phyloP scores from a whole-genome alignment of 441 rosid species.

The Corymbia citriodora region DNA sequence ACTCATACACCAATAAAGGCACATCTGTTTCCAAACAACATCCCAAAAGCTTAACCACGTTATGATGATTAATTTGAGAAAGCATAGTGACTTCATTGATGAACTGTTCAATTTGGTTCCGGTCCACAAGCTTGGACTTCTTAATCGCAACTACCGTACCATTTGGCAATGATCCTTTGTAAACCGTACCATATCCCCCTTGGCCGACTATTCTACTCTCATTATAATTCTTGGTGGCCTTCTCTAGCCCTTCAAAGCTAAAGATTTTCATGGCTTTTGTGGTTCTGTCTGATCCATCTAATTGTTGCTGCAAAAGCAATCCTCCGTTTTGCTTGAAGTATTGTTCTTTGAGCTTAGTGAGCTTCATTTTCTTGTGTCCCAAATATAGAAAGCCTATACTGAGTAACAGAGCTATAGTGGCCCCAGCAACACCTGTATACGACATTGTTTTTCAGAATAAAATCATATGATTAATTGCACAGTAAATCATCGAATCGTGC shows the following conservation, averaged over 20 bases:
- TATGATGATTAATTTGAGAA: constrained; percentile 30
- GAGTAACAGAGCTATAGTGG: neutral
- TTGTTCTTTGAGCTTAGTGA: constrained; percentile 16
- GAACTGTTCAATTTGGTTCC: constrained; percentile 21
- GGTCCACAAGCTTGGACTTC: constrained; percentile 18
- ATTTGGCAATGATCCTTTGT: constrained; percentile 25
- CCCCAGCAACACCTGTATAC: constrained; percentile 7
- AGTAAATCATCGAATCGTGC: too few relatives aligned
- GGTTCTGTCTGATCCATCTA: neutral
- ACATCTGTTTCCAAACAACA: constrained; percentile 24
- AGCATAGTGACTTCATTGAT: constrained; percentile 29
- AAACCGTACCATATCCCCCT: constrained; percentile 29
- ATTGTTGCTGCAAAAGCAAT: constrained; percentile 13
- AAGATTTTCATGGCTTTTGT: constrained; percentile 9
- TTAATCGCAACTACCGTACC: constrained; percentile 23
- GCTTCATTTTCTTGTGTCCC: constrained; percentile 6
- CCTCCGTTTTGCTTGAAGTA: constrained; percentile 36
- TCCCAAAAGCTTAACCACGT: constrained; percentile 14
- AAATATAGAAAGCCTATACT: neutral
- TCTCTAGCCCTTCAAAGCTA: constrained; percentile 14
- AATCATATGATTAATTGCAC: too few relatives aligned
- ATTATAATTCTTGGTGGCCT: constrained; percentile 25
- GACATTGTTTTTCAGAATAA: too few relatives aligned
- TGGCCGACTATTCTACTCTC: constrained; percentile 15
- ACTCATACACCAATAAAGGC: constrained; percentile 33